phyloP scores from a whole-genome alignment of 768 basidiomycete genomes.

The Albatrellus ellisii region DNA sequence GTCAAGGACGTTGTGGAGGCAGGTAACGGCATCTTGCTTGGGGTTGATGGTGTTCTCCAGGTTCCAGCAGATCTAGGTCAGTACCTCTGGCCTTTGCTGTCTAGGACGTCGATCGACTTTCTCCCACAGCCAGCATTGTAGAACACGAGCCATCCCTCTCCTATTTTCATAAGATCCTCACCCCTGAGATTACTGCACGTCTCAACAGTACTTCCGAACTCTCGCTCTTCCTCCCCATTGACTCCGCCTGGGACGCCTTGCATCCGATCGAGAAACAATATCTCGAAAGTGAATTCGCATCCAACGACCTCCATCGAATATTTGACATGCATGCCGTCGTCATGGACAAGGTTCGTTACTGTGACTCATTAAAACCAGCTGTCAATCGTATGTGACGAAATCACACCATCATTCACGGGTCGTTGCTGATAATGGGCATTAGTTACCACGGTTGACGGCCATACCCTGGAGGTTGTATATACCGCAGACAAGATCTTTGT shows the following conservation, averaged over 20 bases:
- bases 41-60: conserved; percentile 60
- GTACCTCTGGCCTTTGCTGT: conserved; percentile 17
- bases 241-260: conserved; percentile 73
- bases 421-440: no score
- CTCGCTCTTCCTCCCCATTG: conserved; percentile 81
- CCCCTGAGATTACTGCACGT: conserved; percentile 36
- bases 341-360: conserved; percentile 47
- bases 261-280: conserved; percentile 73
- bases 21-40: conserved; percentile 67
- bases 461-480: conserved; percentile 45
- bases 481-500: conserved; percentile 40
- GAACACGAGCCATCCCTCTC: conserved; percentile 46
- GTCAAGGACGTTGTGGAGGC: conserved; percentile 43
- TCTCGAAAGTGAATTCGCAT: conserved; percentile 78
- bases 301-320: conserved; percentile 66
- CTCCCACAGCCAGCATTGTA: conserved; percentile 41
- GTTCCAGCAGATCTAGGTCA: conserved; percentile 65
- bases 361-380: conserved; percentile 40
- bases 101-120: background rate
- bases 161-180: conserved; percentile 65
- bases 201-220: conserved; percentile 60
- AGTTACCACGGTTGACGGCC: conserved; percentile 67
- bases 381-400: conserved; percentile 39
- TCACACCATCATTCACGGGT: no score
- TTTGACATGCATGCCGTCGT: conserved; percentile 66